A percentile compares a stretch with the other conserved stretches of the same genome.
phyloP scores from a whole-genome alignment of 805 yeast genomes.

The Ogataea parapolymorpha region DNA sequence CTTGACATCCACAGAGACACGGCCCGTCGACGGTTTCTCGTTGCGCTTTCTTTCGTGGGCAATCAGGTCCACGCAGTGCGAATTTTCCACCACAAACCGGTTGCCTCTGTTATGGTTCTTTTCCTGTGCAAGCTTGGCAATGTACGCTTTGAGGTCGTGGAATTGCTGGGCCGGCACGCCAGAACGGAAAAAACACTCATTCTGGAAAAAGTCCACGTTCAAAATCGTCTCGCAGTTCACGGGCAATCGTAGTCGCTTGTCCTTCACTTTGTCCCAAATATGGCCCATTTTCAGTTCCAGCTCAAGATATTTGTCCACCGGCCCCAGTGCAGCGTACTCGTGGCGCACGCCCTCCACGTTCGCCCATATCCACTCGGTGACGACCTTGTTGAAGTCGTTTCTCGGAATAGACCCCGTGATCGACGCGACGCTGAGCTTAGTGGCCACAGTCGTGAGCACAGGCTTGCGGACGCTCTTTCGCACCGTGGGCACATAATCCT shows the following conservation, averaged over 20 bases:
- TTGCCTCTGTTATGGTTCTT: slow-evolving; percentile 24
- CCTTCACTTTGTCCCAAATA: slow-evolving; percentile 60
- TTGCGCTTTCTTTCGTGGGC: slow-evolving; percentile 61
- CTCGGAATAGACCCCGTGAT: slow-evolving; percentile 75
- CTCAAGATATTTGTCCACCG: slow-evolving; percentile 54
- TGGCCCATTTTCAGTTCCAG: slow-evolving; percentile 74
- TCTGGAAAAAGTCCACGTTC: slow-evolving; percentile 45
- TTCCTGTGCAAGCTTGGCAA: slow-evolving; percentile 48
- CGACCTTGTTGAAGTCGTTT: slow-evolving; percentile 74
- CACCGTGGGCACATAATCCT: slow-evolving; percentile 54
- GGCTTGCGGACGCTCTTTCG: slow-evolving; percentile 7
- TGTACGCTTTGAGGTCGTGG: slow-evolving; percentile 51
- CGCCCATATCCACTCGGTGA: slow-evolving; percentile 89
- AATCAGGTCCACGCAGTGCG: slow-evolving; percentile 60
- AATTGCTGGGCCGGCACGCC: slow-evolving; percentile 64
- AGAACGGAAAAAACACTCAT: slow-evolving; percentile 57
- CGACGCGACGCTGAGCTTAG: slow-evolving; percentile 37
- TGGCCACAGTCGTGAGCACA: slow-evolving; percentile 13
- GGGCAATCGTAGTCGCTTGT: slow-evolving; percentile 60
- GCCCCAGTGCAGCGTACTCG: slow-evolving; percentile 35
- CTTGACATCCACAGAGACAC: slow-evolving; percentile 64
- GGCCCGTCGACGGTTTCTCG: slow-evolving; percentile 58
- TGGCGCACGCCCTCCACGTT: slow-evolving; percentile 64
- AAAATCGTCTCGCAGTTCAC: slow-evolving; percentile 66
- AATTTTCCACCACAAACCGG: slow-evolving; percentile 57